Conservation (phyloP, 768 basidiomycete species). For the Kondoa subrosea region DNA sequence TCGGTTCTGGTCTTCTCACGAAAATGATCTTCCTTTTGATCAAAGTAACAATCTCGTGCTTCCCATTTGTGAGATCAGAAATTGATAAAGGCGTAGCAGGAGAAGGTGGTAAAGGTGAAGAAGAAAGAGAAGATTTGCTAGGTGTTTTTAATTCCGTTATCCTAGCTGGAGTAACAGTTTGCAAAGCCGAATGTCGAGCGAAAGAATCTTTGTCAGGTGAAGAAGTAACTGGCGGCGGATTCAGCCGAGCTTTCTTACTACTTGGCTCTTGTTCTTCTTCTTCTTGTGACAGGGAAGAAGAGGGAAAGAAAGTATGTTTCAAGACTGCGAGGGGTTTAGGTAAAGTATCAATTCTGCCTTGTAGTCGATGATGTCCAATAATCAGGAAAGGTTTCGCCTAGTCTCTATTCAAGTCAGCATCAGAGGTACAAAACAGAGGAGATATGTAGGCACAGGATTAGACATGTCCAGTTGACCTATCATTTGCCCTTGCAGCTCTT, state of each 20-base stretch:
- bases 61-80: slow-evolving; percentile 10
- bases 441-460: slow-evolving; percentile 17
- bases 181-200: no score
- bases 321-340: slow-evolving; percentile 25
- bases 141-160: neutral
- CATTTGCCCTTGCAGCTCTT: slow-evolving; percentile 11
- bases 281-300: neutral
- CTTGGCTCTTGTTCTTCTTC: neutral
- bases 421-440: neutral
- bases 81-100: slow-evolving; percentile 13
- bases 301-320: slow-evolving; percentile 16
- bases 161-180: neutral
- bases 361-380: slow-evolving; percentile 26
- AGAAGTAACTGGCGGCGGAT: neutral
- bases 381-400: slow-evolving; percentile 24
- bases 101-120: neutral
- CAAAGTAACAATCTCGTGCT: slow-evolving; percentile 20
- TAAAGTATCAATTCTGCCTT: slow-evolving; percentile 25
- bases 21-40: slow-evolving; percentile 26
- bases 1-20: slow-evolving; percentile 23
- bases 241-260: neutral
- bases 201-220: slow-evolving; percentile 5
- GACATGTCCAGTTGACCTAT: slow-evolving; percentile 26
- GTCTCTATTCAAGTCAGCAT: neutral
- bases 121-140: neutral